Percentiles rank a stretch among this genome's conserved stretches.
These are phyloP conservation scores for Tilletia caries DNA, from an alignment of 1,284 basidiomycete genomes.

Conservation along the genomic window DNA sequence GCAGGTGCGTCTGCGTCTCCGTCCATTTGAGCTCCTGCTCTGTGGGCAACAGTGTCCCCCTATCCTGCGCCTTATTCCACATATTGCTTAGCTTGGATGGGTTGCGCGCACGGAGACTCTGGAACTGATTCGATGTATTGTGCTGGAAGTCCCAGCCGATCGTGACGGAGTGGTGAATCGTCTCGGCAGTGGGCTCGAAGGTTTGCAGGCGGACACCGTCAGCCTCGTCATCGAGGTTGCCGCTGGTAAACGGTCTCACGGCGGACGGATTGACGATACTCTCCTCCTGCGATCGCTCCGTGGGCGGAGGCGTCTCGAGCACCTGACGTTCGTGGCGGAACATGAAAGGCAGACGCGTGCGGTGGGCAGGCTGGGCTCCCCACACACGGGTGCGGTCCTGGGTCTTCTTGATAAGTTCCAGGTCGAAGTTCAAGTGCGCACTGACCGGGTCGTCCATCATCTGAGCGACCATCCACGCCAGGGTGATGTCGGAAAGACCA, in stretches of 20 bases:
- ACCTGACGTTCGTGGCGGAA: constrained; percentile 12
- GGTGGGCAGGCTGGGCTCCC: constrained; percentile 33
- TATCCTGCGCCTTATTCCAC: neutral
- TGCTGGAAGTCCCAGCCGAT: neutral
- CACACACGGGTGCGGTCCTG: constrained; percentile 32
- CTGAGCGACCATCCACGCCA: constrained; percentile 47
- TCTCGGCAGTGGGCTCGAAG: neutral
- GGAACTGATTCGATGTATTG: neutral
- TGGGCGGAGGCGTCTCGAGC: neutral
- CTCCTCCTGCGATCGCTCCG: neutral
- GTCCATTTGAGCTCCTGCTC: neutral
- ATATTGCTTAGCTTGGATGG: neutral
- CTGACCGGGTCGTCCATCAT: constrained; percentile 32
- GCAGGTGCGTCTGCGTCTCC: neutral
- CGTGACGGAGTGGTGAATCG: neutral
- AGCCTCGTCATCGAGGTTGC: neutral
- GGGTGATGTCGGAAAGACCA: constrained; percentile 41
- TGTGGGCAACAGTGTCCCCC: neutral
- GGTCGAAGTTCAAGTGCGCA: constrained; percentile 32
- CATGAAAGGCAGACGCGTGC: constrained; percentile 13
- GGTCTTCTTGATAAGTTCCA: constrained; percentile 22
- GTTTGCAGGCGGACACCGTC: neutral
- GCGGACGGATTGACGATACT: no score
- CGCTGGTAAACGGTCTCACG: no score
- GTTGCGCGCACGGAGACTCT: neutral